Conservation (phyloP, 331 rosid species). For the Rhamnella rubrinervis region DNA sequence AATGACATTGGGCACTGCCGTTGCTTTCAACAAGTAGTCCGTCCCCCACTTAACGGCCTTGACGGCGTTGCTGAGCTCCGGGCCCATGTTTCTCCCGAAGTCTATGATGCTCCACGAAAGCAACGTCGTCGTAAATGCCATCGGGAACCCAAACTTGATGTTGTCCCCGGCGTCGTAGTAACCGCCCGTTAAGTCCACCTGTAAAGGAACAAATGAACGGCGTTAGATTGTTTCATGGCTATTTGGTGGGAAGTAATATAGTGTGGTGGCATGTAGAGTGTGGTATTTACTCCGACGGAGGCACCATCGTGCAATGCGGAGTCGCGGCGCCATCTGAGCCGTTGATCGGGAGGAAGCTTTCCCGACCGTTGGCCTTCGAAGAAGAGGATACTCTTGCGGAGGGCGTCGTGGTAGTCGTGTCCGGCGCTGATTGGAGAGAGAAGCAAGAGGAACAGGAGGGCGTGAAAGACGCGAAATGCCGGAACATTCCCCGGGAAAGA, state of each 20-base stretch:
- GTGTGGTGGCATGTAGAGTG: no score
- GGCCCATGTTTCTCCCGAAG: slow-evolving; percentile 72
- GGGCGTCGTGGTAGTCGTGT: slow-evolving; percentile 83
- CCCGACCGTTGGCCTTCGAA: slow-evolving; percentile 99
- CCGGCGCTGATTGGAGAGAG: slow-evolving; percentile 27
- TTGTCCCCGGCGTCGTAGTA: slow-evolving; percentile 98
- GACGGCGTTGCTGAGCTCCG: slow-evolving; percentile 67
- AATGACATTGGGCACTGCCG: slow-evolving; percentile 69
- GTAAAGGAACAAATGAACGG: slow-evolving; percentile 13
- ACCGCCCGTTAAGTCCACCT: slow-evolving; percentile 88
- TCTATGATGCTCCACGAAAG: slow-evolving; percentile 91
- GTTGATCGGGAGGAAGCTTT: slow-evolving; percentile 74
- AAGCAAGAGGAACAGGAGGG: slow-evolving; percentile 42
- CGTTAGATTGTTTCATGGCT: neutral
- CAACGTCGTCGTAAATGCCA: slow-evolving; percentile 91
- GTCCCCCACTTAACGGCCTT: slow-evolving; percentile 77
- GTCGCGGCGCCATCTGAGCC: slow-evolving; percentile 84
- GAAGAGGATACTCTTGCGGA: slow-evolving; percentile 85
- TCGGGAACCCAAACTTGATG: slow-evolving; percentile 92
- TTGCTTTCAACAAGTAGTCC: slow-evolving; percentile 75
- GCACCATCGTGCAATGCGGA: slow-evolving; percentile 86
- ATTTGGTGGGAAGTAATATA: neutral
- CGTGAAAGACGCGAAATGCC: slow-evolving; percentile 30
- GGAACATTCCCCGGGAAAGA: slow-evolving; percentile 26
- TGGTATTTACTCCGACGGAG: slow-evolving; percentile 52